phyloP scores from a whole-genome alignment of 148 eudicot genomes.

The Rhododendron vialii region DNA sequence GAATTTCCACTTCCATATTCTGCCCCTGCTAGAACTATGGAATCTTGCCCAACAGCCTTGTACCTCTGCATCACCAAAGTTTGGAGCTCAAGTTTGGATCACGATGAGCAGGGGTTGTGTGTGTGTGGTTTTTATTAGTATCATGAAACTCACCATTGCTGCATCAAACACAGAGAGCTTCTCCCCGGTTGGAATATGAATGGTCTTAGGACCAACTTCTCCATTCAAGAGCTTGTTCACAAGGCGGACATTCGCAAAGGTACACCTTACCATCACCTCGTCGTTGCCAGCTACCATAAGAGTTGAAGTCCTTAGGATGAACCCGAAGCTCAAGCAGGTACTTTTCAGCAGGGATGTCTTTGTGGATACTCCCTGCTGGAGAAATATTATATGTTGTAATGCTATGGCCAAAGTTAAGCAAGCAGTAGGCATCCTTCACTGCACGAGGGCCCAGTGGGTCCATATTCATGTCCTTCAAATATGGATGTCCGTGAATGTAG shows the following conservation, averaged over 20 bases:
- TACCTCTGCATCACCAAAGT: constrained; percentile 52
- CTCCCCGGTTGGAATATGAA: constrained; percentile 85
- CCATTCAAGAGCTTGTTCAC: constrained; percentile 85
- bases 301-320: constrained; percentile 78
- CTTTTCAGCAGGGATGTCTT: constrained; percentile 91
- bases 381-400: constrained; percentile 82
- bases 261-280: constrained; percentile 88
- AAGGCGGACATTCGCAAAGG: constrained; percentile 83
- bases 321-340: constrained; percentile 79
- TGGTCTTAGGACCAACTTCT: constrained; percentile 81
- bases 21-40: constrained; percentile 89
- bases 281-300: constrained; percentile 94
- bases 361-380: constrained; percentile 55
- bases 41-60: constrained; percentile 78
- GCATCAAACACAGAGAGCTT: constrained; percentile 72
- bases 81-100: not conserved
- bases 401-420: constrained; percentile 85
- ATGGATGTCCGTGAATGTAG: constrained; percentile 83
- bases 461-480: constrained; percentile 82
- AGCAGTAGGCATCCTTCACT: constrained; percentile 87
- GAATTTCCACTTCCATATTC: constrained; percentile 99
- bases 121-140: constrained; percentile 5
- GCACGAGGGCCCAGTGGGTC: constrained; percentile 81
- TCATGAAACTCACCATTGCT: constrained; percentile 51
- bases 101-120: not conserved